These are phyloP conservation scores for Acacia pycnantha DNA, from an alignment of 331 rosid genomes.

Conservation along the genomic window DNA sequence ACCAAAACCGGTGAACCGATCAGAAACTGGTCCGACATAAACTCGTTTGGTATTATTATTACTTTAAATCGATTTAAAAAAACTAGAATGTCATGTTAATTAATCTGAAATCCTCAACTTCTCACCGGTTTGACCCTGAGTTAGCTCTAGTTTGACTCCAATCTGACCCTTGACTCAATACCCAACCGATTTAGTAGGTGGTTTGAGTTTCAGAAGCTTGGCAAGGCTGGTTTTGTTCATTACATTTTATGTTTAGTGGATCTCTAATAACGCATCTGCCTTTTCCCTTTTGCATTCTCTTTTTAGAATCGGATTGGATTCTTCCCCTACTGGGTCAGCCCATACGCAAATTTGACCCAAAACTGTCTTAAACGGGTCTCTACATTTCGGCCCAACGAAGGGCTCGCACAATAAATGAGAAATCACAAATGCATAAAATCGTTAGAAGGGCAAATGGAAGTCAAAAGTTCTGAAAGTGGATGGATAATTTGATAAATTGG, in stretches of 20 bases:
- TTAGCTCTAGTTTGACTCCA: too few relatives aligned
- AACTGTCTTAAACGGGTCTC: neutral
- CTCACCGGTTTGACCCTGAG: too few relatives aligned
- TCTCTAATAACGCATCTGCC: neutral
- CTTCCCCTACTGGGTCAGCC: neutral
- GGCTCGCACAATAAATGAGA: neutral
- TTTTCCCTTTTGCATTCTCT: neutral
- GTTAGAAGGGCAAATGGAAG: neutral
- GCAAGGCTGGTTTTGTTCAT: constrained; percentile 25
- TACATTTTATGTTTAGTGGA: constrained; percentile 3
- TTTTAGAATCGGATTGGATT: neutral
- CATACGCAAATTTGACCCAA: neutral
- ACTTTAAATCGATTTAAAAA: too few relatives aligned
- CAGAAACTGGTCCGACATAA: too few relatives aligned
- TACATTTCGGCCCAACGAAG: neutral
- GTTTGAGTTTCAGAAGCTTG: too few relatives aligned
- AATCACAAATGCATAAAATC: neutral
- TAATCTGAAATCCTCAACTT: too few relatives aligned
- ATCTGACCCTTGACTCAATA: too few relatives aligned
- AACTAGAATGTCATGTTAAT: too few relatives aligned
- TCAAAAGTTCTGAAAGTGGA: neutral
- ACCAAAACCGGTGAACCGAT: too few relatives aligned
- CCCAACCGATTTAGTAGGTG: too few relatives aligned
- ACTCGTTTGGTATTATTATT: too few relatives aligned
- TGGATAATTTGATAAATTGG: neutral